phyloP scores from a whole-genome alignment of 257 asterid genomes.

The Orobanche coerulescens region DNA sequence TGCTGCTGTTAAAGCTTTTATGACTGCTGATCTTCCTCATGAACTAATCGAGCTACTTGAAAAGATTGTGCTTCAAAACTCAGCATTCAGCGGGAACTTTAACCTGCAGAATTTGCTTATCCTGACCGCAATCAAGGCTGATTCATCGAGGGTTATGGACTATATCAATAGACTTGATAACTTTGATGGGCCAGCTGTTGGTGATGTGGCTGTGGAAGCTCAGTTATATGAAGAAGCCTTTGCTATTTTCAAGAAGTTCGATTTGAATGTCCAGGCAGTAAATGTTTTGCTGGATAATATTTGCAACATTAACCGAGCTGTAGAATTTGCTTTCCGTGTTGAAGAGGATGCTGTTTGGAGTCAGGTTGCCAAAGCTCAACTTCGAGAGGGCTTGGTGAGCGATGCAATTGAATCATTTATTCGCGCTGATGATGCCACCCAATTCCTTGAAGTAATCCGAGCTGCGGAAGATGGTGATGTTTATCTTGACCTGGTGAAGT shows the following conservation, averaged over 20 bases:
- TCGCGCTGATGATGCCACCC: slow-evolving; percentile 92
- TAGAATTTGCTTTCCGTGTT: slow-evolving; percentile 95
- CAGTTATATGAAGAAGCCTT: slow-evolving; percentile 90
- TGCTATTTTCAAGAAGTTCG: slow-evolving; percentile 96
- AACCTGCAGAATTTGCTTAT: slow-evolving; percentile 88
- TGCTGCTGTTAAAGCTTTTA: slow-evolving; percentile 98
- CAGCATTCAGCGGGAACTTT: slow-evolving; percentile 96
- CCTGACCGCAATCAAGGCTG: slow-evolving; percentile 97
- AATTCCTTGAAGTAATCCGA: slow-evolving; percentile 77
- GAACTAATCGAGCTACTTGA: slow-evolving; percentile 96
- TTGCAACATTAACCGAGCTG: slow-evolving; percentile 88
- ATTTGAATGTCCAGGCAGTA: slow-evolving; percentile 97
- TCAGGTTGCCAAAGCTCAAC: slow-evolving; percentile 96
- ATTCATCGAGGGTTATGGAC: slow-evolving; percentile 97
- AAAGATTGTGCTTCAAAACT: slow-evolving; percentile 96
- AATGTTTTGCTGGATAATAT: slow-evolving; percentile 86
- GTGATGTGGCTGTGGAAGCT: slow-evolving; percentile 97
- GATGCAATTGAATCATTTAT: slow-evolving; percentile 98
- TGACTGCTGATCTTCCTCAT: slow-evolving; percentile 99
- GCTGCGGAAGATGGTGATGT: slow-evolving; percentile 90
- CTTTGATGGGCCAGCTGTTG: slow-evolving; percentile 99
- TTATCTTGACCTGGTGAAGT: slow-evolving; percentile 91
- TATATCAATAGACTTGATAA: slow-evolving; percentile 92
- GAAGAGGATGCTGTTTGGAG: slow-evolving; percentile 99
- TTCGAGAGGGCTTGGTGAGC: slow-evolving; percentile 92